Percentiles rank a stretch among this genome's conserved stretches.
Conservation (phyloP, 257 asterid species). For the Cinchona pubescens region DNA sequence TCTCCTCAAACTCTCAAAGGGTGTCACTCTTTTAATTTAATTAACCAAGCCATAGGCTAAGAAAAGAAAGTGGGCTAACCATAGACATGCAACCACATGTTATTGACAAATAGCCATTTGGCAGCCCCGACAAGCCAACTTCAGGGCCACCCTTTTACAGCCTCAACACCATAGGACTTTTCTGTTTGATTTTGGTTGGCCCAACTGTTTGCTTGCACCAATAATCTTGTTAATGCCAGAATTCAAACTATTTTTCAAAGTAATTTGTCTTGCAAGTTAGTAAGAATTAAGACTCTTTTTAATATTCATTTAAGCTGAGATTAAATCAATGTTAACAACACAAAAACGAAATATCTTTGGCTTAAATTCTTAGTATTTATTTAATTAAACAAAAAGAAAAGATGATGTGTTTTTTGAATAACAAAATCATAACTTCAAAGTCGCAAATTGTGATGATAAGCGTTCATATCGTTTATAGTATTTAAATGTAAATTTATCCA, state of each 20-base stretch:
- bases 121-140: not conserved
- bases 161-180: slow-evolving; percentile 6
- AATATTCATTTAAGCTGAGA: slow-evolving; percentile 14
- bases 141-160: slow-evolving; percentile 1
- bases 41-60: slow-evolving; percentile 5
- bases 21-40: too few relatives aligned
- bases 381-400: not conserved
- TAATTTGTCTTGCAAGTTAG: not conserved
- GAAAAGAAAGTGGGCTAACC: slow-evolving; percentile 12
- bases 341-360: slow-evolving; percentile 1
- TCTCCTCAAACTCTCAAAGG: too few relatives aligned
- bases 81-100: not conserved
- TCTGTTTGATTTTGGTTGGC: slow-evolving; percentile 32
- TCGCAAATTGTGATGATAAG: too few relatives aligned
- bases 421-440: too few relatives aligned
- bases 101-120: too few relatives aligned
- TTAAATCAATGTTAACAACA: slow-evolving; percentile 40
- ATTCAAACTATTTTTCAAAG: slow-evolving; percentile 18
- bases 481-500: too few relatives aligned
- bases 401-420: slow-evolving; percentile 16
- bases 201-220: slow-evolving; percentile 17
- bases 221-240: slow-evolving; percentile 46
- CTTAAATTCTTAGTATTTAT: slow-evolving; percentile 1
- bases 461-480: too few relatives aligned
- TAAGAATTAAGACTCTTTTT: not conserved